Conservation (phyloP, 2,329 filamentous ascomycete genomes). For the Cercospora sp. region DNA sequence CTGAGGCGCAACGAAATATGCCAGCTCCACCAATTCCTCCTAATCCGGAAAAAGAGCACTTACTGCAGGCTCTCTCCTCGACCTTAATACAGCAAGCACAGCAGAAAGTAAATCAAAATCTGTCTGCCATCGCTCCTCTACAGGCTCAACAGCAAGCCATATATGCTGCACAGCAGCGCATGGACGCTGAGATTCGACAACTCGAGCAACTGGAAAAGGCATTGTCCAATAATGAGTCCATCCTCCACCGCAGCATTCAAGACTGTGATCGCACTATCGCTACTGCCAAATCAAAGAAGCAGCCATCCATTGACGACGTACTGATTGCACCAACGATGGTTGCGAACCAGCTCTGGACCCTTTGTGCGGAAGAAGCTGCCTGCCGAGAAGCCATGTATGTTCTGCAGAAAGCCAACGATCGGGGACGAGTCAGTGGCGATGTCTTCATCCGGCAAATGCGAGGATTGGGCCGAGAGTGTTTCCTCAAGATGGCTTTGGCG, state of each 20-base stretch:
- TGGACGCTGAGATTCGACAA: constrained; percentile 73
- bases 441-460: constrained; percentile 75
- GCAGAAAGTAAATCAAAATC: constrained; percentile 69
- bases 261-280: constrained; percentile 78
- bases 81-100: constrained; percentile 69
- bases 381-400: constrained; percentile 86
- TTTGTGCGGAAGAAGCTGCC: constrained; percentile 85
- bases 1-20: constrained; percentile 47
- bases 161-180: constrained; percentile 63
- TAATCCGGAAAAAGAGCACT: constrained; percentile 91
- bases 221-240: constrained; percentile 73
- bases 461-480: constrained; percentile 75
- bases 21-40: constrained; percentile 85
- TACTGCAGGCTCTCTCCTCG: constrained; percentile 73
- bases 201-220: constrained; percentile 70
- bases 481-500: constrained; percentile 77
- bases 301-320: constrained; percentile 83
- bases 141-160: constrained; percentile 79
- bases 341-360: constrained; percentile 84
- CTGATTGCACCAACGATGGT: constrained; percentile 93
- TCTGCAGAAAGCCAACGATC: constrained; percentile 71
- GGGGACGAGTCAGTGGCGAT: constrained; percentile 67
- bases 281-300: constrained; percentile 65
- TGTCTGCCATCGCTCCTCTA: constrained; percentile 71
- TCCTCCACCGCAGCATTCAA: constrained; percentile 73